Evolutionary conservation across 345 rosid species (phyloP).

Genomic region (Salix viminalis): DNA sequence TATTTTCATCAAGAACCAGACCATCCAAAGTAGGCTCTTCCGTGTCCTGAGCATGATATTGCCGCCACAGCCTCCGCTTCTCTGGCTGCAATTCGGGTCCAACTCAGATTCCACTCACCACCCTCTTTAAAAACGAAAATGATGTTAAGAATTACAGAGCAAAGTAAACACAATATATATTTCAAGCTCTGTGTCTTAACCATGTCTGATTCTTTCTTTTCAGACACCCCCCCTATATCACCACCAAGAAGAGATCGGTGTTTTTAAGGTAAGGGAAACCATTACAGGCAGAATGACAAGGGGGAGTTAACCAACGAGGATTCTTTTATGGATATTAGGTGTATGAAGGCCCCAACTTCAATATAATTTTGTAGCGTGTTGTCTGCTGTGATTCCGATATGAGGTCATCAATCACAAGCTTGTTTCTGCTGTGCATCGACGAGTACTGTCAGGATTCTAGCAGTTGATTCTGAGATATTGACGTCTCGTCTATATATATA

Average conservation of each 20-base stretch:
- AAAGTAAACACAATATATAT: slow-evolving; percentile 5
- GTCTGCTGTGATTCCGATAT: not conserved
- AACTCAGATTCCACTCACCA: slow-evolving; percentile 27
- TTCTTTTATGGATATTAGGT: not conserved
- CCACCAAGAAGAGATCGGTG: not conserved
- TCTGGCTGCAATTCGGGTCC: slow-evolving; percentile 51
- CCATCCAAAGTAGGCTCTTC: slow-evolving; percentile 73
- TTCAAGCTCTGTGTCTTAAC: not conserved
- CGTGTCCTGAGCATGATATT: slow-evolving; percentile 63
- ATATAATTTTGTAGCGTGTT: too few relatives aligned
- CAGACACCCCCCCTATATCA: not conserved
- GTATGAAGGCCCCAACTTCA: not conserved
- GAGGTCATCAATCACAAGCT: not conserved
- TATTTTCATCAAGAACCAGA: slow-evolving; percentile 21
- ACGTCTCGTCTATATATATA: too few relatives aligned
- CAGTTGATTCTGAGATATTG: too few relatives aligned
- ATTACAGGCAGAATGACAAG: not conserved
- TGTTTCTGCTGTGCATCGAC: too few relatives aligned
- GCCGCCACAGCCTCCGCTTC: slow-evolving; percentile 67
- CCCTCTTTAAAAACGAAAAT: slow-evolving; percentile 14
- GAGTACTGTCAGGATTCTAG: too few relatives aligned
- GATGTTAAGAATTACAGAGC: slow-evolving; percentile 37
- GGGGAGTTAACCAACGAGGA: not conserved
- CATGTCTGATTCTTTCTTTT: not conserved
- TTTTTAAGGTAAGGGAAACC: not conserved